Percentiles rank a stretch among this genome's conserved stretches.
Conservation (phyloP, 768 basidiomycete species). For the Glaciozyma antarctica region DNA sequence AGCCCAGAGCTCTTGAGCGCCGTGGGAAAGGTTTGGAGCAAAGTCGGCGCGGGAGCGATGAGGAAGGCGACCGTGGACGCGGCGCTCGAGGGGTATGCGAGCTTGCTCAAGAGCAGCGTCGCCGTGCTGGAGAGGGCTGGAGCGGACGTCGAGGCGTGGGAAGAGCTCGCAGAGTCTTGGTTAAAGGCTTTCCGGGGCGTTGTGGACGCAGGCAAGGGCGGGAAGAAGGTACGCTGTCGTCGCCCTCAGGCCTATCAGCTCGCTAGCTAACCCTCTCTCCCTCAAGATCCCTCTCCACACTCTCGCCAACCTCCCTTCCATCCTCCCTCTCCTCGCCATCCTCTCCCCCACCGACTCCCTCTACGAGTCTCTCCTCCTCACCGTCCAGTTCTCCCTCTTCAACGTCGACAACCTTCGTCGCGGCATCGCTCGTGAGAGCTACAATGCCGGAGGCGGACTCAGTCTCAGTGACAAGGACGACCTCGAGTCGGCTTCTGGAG, state of each 20-base stretch:
- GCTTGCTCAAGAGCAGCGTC: conserved; percentile 9
- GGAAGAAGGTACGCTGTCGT: conserved; percentile 22
- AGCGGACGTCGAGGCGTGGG: conserved; percentile 2
- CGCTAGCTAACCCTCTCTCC: background rate
- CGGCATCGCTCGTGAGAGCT: conserved; percentile 26
- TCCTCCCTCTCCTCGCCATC: conserved; percentile 16
- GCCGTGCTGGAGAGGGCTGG: background rate
- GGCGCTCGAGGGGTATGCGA: conserved; percentile 24
- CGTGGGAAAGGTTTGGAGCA: background rate
- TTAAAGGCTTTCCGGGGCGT: conserved; percentile 9
- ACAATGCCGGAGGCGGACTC: conserved; percentile 6
- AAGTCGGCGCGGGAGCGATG: conserved; percentile 10
- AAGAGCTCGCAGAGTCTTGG: conserved; percentile 16
- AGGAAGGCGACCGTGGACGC: conserved; percentile 23
- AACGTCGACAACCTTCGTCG: conserved; percentile 30
- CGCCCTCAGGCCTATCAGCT: too few species aligned
- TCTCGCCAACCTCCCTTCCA: conserved; percentile 16
- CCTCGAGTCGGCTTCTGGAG: background rate
- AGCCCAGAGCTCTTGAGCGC: background rate
- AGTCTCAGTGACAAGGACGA: conserved; percentile 5
- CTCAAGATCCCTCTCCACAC: conserved; percentile 21
- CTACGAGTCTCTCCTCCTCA: conserved; percentile 12
- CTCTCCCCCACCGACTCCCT: background rate
- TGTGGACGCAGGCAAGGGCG: conserved; percentile 20
- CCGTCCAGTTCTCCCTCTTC: conserved; percentile 23